These are phyloP conservation scores for Pseudohyphozyma bogoriensis DNA, from an alignment of 768 basidiomycete genomes.

Conservation along the genomic window DNA sequence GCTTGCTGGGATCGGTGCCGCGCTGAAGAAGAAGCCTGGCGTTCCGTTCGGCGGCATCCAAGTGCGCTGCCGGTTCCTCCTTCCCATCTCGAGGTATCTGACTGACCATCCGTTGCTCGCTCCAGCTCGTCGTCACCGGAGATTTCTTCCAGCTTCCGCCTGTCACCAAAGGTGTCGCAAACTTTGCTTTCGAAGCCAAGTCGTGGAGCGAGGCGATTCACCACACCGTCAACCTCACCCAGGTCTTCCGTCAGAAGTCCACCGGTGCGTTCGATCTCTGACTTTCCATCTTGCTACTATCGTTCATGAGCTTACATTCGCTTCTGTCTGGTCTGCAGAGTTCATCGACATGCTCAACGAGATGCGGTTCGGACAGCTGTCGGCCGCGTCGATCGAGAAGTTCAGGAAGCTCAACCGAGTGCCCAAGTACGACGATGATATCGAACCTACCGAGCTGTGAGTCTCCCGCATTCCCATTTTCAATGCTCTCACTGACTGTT, in stretches of 20 bases:
- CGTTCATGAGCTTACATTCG: not conserved
- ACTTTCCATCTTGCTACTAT: not conserved
- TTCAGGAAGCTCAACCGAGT: constrained; percentile 62
- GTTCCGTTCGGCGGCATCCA: constrained; percentile 93
- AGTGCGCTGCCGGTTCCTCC: constrained; percentile 40
- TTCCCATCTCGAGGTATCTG: not conserved
- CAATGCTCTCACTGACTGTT: not conserved
- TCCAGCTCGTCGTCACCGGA: constrained; percentile 77
- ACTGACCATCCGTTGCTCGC: not conserved
- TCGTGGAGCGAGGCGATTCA: constrained; percentile 64
- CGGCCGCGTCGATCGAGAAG: constrained; percentile 52
- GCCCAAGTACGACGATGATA: constrained; percentile 47
- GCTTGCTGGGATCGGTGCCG: constrained; percentile 58
- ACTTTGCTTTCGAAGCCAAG: constrained; percentile 85
- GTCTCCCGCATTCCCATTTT: constrained; percentile 28
- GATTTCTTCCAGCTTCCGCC: constrained; percentile 99
- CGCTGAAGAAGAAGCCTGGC: constrained; percentile 38
- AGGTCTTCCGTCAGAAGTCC: constrained; percentile 90
- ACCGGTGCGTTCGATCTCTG: constrained; percentile 49
- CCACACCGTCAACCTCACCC: constrained; percentile 80
- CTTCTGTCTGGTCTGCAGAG: not conserved
- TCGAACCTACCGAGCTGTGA: constrained; percentile 78
- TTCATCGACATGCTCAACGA: constrained; percentile 97
- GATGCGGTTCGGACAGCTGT: constrained; percentile 81
- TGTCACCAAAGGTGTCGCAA: constrained; percentile 61